Evolutionary conservation across 2,329 filamentous ascomycete species (phyloP), one percentile per base, ranked within the genome.

Genomic region (Penicillium sp.): DNA sequence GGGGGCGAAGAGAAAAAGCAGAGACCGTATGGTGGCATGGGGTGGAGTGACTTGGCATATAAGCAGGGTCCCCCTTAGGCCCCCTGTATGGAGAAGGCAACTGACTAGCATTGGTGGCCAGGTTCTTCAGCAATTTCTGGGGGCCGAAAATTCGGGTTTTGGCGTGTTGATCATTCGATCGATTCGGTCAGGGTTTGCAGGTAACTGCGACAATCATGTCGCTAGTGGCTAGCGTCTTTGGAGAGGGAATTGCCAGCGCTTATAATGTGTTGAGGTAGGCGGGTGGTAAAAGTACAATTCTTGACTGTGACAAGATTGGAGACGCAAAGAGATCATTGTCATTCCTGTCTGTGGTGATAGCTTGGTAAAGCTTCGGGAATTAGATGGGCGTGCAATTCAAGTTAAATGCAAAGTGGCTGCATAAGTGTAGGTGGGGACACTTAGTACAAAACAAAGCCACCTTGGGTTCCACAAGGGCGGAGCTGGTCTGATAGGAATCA

Each of bases 101-200:
- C 28, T 31, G 42, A 45, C 31, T 19, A 18, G 33, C 42, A 43
- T 29, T 23, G 33, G 42, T 45, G 42, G 26, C 42, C 42, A 45
- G 7, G 26, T 45, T 45, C 42, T 45, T 45, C 42, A 45, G 18
- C 16, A 13, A 29, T 19, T 7, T 2, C 42, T 45, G 24, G 42
- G 42, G 42, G 42, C 42, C 26, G 21, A 45, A 45, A 45, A 31
- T 45, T 45, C 18, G 42, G 28, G 24, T 16, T 14, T 19, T 21
- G 9, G 16, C 9, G 11, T 14, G 42, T 19, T 31, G 42, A 45
- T 45, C 42, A 29, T 29, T 29, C 5, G 6, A 45, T 45, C n/a
- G 18, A 45, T 45, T 31, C 5, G 42, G 42, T 13, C 9, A 45
- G 26, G 42, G 11, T 21, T 33, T 45, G 40, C 40, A 9, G 24